Conservation (phyloP, 257 asterid species). For the Linderniella brevidens region DNA sequence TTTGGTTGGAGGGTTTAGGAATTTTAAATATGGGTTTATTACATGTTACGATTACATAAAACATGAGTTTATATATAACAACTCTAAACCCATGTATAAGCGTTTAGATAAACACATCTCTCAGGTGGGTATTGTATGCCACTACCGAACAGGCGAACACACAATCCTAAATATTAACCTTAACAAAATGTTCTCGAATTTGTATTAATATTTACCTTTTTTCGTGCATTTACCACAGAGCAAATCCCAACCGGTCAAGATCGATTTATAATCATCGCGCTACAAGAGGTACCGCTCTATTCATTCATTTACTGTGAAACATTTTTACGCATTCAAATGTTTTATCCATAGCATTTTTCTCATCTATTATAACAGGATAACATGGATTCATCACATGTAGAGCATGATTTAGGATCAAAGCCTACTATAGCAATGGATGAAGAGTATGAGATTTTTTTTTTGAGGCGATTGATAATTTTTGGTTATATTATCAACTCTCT, state of each 20-base stretch:
- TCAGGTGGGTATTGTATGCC: too few species aligned
- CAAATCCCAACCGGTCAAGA: conserved; percentile 54
- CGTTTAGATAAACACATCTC: too few species aligned
- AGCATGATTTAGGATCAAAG: conserved; percentile 22
- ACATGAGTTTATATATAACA: too few species aligned
- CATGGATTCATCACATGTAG: conserved; percentile 15
- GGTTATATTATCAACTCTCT: background rate
- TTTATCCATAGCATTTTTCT: background rate
- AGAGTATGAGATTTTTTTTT: conserved; percentile 51
- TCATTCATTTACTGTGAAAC: conserved; percentile 3
- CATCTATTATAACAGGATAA: conserved; percentile 20
- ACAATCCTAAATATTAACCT: too few species aligned
- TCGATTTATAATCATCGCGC: conserved; percentile 29
- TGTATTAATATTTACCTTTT: background rate
- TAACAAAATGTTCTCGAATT: too few species aligned
- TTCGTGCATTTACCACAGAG: conserved; percentile 27
- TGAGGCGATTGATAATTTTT: background rate
- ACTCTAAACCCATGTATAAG: too few species aligned
- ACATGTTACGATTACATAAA: too few species aligned
- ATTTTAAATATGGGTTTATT: too few species aligned
- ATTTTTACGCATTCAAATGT: conserved; percentile 1
- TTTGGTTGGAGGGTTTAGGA: background rate
- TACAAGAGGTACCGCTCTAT: conserved; percentile 31
- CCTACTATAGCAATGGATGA: conserved; percentile 39
- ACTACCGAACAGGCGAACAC: too few species aligned